phyloP scores from a whole-genome alignment of 495 filamentous ascomycete genomes.

The Aspergillus bridgeri region DNA sequence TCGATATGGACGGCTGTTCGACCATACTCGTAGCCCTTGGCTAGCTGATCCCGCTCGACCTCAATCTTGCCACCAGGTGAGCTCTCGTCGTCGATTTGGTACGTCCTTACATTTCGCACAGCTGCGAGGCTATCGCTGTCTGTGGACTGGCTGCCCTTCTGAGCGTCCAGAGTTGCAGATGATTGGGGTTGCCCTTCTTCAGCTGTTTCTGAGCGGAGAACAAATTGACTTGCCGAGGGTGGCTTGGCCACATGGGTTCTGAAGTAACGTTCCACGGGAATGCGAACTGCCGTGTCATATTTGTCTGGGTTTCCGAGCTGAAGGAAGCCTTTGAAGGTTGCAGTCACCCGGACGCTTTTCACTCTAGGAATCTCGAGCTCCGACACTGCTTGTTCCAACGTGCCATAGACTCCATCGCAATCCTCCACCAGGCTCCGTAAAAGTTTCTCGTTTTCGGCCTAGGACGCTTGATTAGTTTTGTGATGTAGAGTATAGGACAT shows the following conservation, averaged over 20 bases:
- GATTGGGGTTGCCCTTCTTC: conserved; percentile 46
- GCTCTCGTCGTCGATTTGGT: conserved; percentile 71
- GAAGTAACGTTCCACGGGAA: conserved; percentile 88
- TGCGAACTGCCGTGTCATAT: conserved; percentile 73
- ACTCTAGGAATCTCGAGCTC: conserved; percentile 70
- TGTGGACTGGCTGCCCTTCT: conserved; percentile 27
- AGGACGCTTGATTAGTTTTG: conserved; percentile 11
- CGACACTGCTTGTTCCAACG: conserved; percentile 79
- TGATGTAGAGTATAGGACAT: neutral
- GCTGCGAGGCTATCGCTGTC: conserved; percentile 48
- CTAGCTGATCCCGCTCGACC: conserved; percentile 77
- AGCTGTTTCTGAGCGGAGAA: conserved; percentile 46
- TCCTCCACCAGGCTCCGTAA: conserved; percentile 61
- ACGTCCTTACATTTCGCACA: conserved; percentile 70
- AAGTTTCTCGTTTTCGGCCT: conserved; percentile 65
- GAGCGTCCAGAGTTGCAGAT: conserved; percentile 44
- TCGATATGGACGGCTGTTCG: conserved; percentile 86
- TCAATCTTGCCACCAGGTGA: conserved; percentile 79
- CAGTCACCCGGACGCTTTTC: conserved; percentile 67
- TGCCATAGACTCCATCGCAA: conserved; percentile 70
- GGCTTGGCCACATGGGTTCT: conserved; percentile 73
- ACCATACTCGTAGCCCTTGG: conserved; percentile 92
- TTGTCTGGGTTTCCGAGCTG: conserved; percentile 72
- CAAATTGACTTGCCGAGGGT: conserved; percentile 72
- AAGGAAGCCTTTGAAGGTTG: conserved; percentile 74